Percentiles rank a stretch among this genome's conserved stretches.
phyloP scores from a whole-genome alignment of 768 basidiomycete species.

The Boletus pseudopeckii region DNA sequence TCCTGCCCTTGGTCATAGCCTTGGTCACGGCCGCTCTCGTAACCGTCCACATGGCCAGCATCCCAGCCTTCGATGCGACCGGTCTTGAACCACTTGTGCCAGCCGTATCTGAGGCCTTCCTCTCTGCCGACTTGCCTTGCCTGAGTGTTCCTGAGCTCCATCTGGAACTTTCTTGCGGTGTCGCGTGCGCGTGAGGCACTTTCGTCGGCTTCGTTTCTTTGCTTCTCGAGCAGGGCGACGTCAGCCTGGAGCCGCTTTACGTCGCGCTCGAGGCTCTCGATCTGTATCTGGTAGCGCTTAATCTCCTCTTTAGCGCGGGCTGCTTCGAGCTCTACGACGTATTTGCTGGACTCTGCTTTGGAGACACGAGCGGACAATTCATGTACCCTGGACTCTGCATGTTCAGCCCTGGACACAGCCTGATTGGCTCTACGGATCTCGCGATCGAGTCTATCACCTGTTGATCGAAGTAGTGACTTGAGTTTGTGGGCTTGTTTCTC shows the following conservation, averaged over 20 bases:
- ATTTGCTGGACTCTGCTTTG: slow-evolving; percentile 41
- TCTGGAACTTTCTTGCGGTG: slow-evolving; percentile 40
- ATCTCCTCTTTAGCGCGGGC: slow-evolving; percentile 45
- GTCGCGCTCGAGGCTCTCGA: slow-evolving; percentile 47
- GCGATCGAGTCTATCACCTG: slow-evolving; percentile 52
- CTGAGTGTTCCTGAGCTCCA: slow-evolving; percentile 43
- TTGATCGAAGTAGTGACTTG: slow-evolving; percentile 48
- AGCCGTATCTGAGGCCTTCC: slow-evolving; percentile 39
- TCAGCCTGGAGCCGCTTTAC: slow-evolving; percentile 33
- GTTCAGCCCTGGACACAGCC: slow-evolving; percentile 47
- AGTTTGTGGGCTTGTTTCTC: slow-evolving; percentile 55
- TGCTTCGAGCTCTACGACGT: slow-evolving; percentile 37
- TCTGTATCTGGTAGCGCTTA: slow-evolving; percentile 43
- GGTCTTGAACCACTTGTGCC: slow-evolving; percentile 44
- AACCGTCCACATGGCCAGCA: slow-evolving; percentile 46
- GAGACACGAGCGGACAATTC: slow-evolving; percentile 39
- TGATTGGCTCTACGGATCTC: slow-evolving; percentile 55
- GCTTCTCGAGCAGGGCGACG: slow-evolving; percentile 34
- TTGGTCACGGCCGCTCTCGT: slow-evolving; percentile 41
- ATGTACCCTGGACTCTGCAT: slow-evolving; percentile 46
- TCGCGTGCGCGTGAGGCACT: slow-evolving; percentile 42
- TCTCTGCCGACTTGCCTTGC: slow-evolving; percentile 41
- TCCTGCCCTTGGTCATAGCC: slow-evolving; percentile 42
- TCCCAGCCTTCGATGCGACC: slow-evolving; percentile 44
- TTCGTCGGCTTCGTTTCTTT: slow-evolving; percentile 42